Percentiles rank a stretch among this genome's conserved stretches.
These are phyloP conservation scores for Rhodotorula sp. DNA, from an alignment of 1,284 basidiomycete genomes.

Conservation along the genomic window DNA sequence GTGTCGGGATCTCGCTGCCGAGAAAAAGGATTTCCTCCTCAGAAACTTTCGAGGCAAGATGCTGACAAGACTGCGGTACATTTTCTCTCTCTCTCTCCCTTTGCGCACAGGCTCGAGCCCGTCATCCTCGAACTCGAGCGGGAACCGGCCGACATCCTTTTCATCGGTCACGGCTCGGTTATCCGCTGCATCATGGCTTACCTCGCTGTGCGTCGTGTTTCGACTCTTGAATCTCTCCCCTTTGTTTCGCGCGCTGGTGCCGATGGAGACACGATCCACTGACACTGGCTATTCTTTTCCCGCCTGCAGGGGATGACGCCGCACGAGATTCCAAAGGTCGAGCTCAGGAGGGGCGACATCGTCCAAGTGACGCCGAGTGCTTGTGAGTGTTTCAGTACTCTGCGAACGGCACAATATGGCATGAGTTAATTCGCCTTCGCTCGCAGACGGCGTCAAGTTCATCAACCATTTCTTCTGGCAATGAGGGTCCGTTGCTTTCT, in stretches of 20 bases:
- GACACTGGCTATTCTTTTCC: too few relatives aligned
- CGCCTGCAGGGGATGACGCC: slow-evolving; percentile 92
- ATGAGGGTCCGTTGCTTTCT: background rate
- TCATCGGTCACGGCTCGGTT: slow-evolving; percentile 78
- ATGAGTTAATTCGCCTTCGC: fast-evolving
- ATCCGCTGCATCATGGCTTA: slow-evolving; percentile 77
- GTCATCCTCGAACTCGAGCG: slow-evolving; percentile 79
- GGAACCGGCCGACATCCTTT: slow-evolving; percentile 65
- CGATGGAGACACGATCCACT: slow-evolving; percentile 10
- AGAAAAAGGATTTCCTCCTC: too few relatives aligned
- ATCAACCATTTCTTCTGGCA: slow-evolving; percentile 40
- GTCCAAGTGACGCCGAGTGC: slow-evolving; percentile 44
- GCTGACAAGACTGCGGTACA: background rate
- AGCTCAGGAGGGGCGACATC: slow-evolving; percentile 57
- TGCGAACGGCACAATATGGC: background rate
- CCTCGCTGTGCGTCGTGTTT: slow-evolving; percentile 27
- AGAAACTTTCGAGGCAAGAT: background rate
- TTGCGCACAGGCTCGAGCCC: slow-evolving; percentile 60
- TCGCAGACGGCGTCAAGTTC: slow-evolving; percentile 37
- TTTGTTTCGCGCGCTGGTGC: background rate
- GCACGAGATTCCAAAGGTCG: slow-evolving; percentile 92
- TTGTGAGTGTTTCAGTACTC: slow-evolving; percentile 18
- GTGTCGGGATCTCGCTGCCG: too few relatives aligned
- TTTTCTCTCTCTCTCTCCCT: too few relatives aligned
- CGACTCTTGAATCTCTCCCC: background rate